phyloP scores from a whole-genome alignment of 306 rosid genomes.

The Cyamopsis tetragonoloba region DNA sequence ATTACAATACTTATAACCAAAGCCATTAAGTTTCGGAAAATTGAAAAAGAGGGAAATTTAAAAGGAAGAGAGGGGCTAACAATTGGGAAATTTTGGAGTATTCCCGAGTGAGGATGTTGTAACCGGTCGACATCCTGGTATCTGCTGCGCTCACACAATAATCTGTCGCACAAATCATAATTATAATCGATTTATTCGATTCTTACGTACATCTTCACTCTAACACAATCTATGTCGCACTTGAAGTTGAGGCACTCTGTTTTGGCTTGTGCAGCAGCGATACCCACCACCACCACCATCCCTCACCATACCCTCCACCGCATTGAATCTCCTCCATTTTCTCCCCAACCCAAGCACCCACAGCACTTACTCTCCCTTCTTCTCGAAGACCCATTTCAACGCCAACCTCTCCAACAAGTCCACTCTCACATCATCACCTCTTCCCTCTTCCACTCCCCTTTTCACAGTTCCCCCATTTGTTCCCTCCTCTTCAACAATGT shows the following conservation, averaged over 20 bases:
- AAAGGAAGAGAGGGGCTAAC: slow-evolving; percentile 26
- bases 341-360: slow-evolving; percentile 29
- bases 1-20: neutral
- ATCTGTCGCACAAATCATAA: too few species aligned
- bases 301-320: slow-evolving; percentile 1
- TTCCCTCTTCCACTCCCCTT: slow-evolving; percentile 35
- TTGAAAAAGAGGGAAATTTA: neutral
- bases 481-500: slow-evolving; percentile 52
- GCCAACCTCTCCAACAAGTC: slow-evolving; percentile 36
- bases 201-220: too few species aligned
- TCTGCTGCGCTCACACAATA: slow-evolving; percentile 92
- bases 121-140: slow-evolving; percentile 93
- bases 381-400: slow-evolving; percentile 36
- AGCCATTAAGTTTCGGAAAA: neutral
- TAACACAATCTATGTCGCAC: slow-evolving; percentile 20
- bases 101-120: slow-evolving; percentile 89
- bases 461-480: neutral
- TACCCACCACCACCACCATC: neutral
- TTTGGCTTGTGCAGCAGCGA: slow-evolving; percentile 9
- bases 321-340: neutral
- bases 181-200: too few species aligned
- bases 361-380: slow-evolving; percentile 48
- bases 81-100: slow-evolving; percentile 81
- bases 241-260: slow-evolving; percentile 11
- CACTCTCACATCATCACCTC: slow-evolving; percentile 56